Evolutionary conservation across 73 alveolate genomes (phyloP).

Genomic region (Paramecium caudatum): DNA sequence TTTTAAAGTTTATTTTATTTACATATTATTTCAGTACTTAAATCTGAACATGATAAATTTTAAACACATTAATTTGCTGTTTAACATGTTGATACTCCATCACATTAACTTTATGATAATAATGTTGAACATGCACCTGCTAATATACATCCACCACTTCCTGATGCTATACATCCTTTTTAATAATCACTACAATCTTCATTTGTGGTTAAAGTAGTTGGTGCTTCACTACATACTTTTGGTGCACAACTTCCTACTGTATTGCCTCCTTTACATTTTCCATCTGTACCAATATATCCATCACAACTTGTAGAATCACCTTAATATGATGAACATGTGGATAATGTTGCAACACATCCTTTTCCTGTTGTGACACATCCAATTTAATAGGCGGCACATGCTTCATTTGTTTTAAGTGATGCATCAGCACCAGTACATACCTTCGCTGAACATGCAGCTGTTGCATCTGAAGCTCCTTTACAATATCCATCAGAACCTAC

Average conservation of each 20-base stretch:
- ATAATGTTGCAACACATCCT: slow-evolving; percentile 21
- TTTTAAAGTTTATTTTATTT: neutral
- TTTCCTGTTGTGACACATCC: slow-evolving; percentile 51
- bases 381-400: neutral
- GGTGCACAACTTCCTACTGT: slow-evolving; percentile 38
- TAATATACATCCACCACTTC: slow-evolving; percentile 18
- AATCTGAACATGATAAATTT: neutral
- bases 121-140: neutral
- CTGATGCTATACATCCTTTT: neutral
- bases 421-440: slow-evolving; percentile 26
- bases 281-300: slow-evolving; percentile 57
- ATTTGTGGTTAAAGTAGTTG: slow-evolving; percentile 49
- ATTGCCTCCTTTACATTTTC: slow-evolving; percentile 3
- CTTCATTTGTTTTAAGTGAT: slow-evolving; percentile 3
- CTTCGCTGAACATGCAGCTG: slow-evolving; percentile 21
- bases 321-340: slow-evolving; percentile 48
- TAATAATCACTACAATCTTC: slow-evolving; percentile 5
- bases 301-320: slow-evolving; percentile 44
- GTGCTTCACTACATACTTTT: slow-evolving; percentile 47
- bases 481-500: slow-evolving; percentile 49
- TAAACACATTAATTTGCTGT: neutral
- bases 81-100: slow-evolving; percentile 6
- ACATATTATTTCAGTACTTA: neutral
- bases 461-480: slow-evolving; percentile 33
- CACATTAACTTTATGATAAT: neutral